Conservation (phyloP, 257 asterid genomes). For the Craterostigma plantagineum region DNA sequence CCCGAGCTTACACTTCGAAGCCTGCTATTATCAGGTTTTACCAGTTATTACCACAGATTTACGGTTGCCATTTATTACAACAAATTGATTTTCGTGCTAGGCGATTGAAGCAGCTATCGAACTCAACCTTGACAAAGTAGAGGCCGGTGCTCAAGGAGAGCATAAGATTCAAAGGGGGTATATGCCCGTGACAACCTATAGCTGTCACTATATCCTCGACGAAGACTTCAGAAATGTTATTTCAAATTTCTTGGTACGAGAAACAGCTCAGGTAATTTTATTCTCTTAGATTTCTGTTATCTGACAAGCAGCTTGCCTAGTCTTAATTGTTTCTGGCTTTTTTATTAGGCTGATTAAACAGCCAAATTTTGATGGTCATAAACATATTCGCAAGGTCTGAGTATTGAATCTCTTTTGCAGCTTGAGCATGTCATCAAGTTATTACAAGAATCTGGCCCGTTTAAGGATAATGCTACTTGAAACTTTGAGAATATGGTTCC, state of each 20-base stretch:
- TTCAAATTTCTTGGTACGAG: constrained; percentile 63
- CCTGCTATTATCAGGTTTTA: constrained; percentile 91
- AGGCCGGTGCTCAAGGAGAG: constrained; percentile 99
- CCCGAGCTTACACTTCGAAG: constrained; percentile 87
- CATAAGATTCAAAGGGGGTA: constrained; percentile 96
- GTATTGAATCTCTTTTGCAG: constrained; percentile 17
- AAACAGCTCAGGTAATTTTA: constrained; percentile 52
- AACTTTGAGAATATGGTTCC: not conserved
- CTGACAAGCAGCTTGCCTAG: not conserved
- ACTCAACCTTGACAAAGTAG: constrained; percentile 60
- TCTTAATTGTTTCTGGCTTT: not conserved
- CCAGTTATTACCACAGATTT: not conserved
- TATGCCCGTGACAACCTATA: constrained; percentile 71
- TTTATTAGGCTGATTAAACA: not conserved
- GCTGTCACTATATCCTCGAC: constrained; percentile 69
- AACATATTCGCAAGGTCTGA: no score
- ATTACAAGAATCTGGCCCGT: constrained; percentile 68
- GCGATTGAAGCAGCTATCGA: constrained; percentile 98
- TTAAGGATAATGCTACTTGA: constrained; percentile 35
- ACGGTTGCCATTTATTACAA: not conserved
- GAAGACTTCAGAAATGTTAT: constrained; percentile 54
- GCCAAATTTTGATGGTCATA: not conserved
- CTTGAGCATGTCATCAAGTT: constrained; percentile 56
- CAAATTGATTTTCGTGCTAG: constrained; percentile 15
- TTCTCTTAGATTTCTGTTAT: not conserved